A percentile compares a stretch with the other conserved stretches of the same genome.
These are phyloP conservation scores for Coix lacrymajobi DNA, from an alignment of 176 grass and related monocot genomes.

Conservation along the genomic window DNA sequence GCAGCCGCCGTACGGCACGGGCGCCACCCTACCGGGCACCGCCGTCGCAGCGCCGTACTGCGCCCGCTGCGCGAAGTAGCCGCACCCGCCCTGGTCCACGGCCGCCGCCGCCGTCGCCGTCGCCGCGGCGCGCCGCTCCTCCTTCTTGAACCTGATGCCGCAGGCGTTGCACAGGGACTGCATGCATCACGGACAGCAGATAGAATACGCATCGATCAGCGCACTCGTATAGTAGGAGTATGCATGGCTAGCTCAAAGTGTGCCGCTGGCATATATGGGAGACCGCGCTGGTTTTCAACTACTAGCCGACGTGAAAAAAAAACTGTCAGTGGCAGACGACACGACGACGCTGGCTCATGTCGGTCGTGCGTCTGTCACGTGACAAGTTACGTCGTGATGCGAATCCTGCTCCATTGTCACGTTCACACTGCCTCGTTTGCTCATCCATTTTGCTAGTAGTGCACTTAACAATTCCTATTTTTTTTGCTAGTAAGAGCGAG, in stretches of 20 bases:
- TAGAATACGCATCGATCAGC: neutral
- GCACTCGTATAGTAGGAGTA: neutral
- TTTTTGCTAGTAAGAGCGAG: too few relatives aligned
- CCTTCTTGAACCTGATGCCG: slow-evolving; percentile 80
- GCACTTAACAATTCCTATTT: neutral
- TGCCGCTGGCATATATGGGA: neutral
- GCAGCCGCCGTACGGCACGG: slow-evolving; percentile 1
- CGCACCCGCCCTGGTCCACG: slow-evolving; percentile 2
- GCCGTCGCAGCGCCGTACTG: neutral
- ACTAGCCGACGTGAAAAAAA: neutral
- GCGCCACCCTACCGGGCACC: neutral
- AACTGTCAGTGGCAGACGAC: neutral
- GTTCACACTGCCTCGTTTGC: neutral
- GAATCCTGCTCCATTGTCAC: neutral
- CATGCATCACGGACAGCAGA: neutral
- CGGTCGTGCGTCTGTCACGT: neutral
- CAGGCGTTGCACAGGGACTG: slow-evolving; percentile 77
- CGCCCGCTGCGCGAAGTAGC: slow-evolving; percentile 17
- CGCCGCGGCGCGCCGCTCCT: slow-evolving; percentile 54
- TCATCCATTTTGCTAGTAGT: neutral
- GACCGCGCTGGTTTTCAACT: neutral
- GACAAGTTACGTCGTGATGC: neutral
- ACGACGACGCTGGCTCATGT: neutral
- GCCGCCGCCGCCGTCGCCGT: neutral
- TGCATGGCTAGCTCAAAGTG: neutral